phyloP scores from a whole-genome alignment of 1,139 yeast species.

The Blastobotrys indianensis region DNA sequence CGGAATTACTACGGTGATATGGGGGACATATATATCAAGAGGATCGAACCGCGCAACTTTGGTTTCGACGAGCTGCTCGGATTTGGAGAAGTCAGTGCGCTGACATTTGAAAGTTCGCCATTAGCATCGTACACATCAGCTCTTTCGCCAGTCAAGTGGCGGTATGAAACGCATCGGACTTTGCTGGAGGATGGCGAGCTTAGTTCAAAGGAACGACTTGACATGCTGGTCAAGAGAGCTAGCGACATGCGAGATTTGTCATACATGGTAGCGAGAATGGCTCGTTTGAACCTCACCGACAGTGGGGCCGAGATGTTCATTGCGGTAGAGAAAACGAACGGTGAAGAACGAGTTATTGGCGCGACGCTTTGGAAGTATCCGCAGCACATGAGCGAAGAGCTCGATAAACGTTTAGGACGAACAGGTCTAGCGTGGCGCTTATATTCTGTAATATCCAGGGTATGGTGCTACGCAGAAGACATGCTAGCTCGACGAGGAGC shows the following conservation, averaged over 20 bases:
- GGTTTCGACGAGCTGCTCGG: conserved; percentile 1
- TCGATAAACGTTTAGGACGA: conserved; percentile 5
- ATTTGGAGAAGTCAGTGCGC: conserved; percentile 2
- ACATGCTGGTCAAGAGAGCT: not conserved
- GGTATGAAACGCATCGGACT: not conserved
- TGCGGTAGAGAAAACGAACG: conserved; percentile 1
- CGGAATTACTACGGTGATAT: too few relatives aligned
- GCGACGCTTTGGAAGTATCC: conserved; percentile 8
- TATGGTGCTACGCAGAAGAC: not conserved
- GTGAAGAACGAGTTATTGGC: conserved; percentile 6
- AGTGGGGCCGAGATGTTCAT: conserved; percentile 3
- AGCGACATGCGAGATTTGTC: not conserved
- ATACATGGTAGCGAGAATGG: not conserved
- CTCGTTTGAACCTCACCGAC: not conserved
- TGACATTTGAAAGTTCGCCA: conserved; percentile 3
- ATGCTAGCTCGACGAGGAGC: not conserved
- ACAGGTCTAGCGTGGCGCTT: conserved; percentile 4
- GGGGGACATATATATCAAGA: not conserved
- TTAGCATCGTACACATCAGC: conserved; percentile 1
- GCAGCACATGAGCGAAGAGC: conserved; percentile 3
- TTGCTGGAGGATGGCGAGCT: not conserved
- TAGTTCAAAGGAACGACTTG: not conserved
- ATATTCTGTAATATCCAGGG: not conserved
- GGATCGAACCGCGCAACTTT: not conserved
- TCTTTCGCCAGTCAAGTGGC: not conserved